Percentiles rank a stretch among this genome's conserved stretches.
Conservation (phyloP, 495 filamentous ascomycete species). For the Baudoinia panamericana region DNA sequence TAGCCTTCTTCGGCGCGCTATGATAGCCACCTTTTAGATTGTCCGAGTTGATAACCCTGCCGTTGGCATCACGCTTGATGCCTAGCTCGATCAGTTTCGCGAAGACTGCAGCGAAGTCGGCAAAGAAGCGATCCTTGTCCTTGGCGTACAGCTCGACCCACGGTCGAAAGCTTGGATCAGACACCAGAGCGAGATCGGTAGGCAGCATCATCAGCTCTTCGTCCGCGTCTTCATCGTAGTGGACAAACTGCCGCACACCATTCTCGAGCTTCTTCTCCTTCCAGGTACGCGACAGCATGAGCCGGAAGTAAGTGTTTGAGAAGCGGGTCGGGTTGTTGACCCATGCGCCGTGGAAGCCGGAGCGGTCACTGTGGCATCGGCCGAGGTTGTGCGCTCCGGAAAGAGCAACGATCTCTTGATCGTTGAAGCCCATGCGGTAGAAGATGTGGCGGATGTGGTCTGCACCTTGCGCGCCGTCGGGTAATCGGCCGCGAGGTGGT, state of each 20-base stretch:
- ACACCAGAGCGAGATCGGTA: conserved; percentile 33
- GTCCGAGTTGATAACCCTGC: conserved; percentile 8
- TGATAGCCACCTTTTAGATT: conserved; percentile 13
- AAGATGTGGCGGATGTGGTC: conserved; percentile 48
- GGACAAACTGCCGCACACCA: conserved; percentile 45
- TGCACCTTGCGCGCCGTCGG: conserved; percentile 45
- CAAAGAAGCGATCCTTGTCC: conserved; percentile 50
- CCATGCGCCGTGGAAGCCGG: conserved; percentile 49
- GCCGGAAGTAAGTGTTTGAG: conserved; percentile 48
- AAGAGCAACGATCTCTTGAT: conserved; percentile 51
- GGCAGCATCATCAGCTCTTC: conserved; percentile 45
- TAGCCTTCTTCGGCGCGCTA: conserved; percentile 14
- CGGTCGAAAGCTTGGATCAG: conserved; percentile 24
- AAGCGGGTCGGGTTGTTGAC: conserved; percentile 52
- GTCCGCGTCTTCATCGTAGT: conserved; percentile 43
- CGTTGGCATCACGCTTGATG: conserved; percentile 37
- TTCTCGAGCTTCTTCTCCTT: conserved; percentile 38
- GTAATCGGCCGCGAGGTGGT: conserved; percentile 43
- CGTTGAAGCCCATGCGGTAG: conserved; percentile 51
- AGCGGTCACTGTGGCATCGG: conserved; percentile 47
- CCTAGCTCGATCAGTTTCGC: conserved; percentile 51
- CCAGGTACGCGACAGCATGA: conserved; percentile 44
- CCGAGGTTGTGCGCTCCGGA: conserved; percentile 49
- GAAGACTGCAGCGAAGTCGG: conserved; percentile 46
- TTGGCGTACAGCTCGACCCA: conserved; percentile 48